phyloP scores from a whole-genome alignment of 495 filamentous ascomycete species.

The Aspergillus hancockii region DNA sequence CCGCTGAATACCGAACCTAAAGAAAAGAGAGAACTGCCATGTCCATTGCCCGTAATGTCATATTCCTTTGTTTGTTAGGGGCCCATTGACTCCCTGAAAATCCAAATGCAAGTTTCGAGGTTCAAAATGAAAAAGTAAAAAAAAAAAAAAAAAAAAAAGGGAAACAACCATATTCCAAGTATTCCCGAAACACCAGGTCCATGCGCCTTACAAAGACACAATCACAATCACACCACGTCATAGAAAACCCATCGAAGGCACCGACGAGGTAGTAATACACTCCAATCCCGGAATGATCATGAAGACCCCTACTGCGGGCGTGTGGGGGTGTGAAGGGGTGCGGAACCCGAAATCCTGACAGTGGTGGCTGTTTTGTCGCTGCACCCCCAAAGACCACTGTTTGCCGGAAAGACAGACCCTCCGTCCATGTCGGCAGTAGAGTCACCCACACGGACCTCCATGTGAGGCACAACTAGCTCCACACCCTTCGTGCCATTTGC shows the following conservation, averaged over 20 bases:
- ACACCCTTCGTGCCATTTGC: conserved; percentile 39
- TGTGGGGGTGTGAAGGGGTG: conserved; percentile 3
- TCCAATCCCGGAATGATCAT: neutral
- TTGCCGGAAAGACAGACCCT: conserved; percentile 39
- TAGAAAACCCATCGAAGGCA: neutral
- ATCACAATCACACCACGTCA: neutral
- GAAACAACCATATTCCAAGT: conserved; percentile 4
- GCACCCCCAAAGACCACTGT: conserved; percentile 35
- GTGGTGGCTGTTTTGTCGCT: conserved; percentile 15
- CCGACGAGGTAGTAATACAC: neutral
- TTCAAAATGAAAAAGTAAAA: too few relatives aligned
- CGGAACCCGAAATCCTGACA: conserved; percentile 16
- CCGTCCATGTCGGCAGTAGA: conserved; percentile 19
- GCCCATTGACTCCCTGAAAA: conserved; percentile 6
- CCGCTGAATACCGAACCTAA: conserved; percentile 1
- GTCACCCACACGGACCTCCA: conserved; percentile 21
- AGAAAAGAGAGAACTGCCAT: conserved; percentile 12
- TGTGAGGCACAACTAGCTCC: conserved; percentile 45
- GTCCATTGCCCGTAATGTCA: conserved; percentile 20
- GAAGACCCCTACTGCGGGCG: conserved; percentile 4
- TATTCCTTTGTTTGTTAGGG: conserved; percentile 13
- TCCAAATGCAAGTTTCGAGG: conserved; percentile 2
- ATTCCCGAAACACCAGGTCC: conserved; percentile 1
- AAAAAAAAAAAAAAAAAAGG: too few relatives aligned
- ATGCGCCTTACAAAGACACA: neutral